A percentile compares a stretch with the other conserved stretches of the same genome.
Conservation (phyloP, 345 rosid species). For the Brassica napus region DNA sequence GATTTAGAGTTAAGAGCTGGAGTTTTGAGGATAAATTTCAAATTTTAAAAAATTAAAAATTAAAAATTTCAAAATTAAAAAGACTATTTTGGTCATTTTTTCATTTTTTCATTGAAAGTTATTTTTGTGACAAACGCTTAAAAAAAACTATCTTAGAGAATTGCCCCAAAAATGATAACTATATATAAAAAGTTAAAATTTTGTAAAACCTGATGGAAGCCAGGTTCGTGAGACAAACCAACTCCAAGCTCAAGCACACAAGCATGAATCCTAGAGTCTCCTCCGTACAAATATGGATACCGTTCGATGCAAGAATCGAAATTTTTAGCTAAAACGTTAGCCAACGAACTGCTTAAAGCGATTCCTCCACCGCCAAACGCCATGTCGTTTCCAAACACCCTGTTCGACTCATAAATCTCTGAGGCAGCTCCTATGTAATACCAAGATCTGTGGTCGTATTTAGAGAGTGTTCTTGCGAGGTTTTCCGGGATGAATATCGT, state of each 20-base stretch:
- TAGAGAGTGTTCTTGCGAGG: constrained; percentile 68
- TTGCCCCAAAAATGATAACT: no score
- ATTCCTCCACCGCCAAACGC: constrained; percentile 84
- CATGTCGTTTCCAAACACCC: constrained; percentile 57
- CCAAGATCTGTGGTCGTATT: constrained; percentile 77
- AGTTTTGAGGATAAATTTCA: no score
- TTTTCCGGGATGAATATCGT: constrained; percentile 69
- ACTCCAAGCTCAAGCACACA: constrained; percentile 92
- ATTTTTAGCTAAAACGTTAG: constrained; percentile 61
- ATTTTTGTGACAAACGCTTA: no score
- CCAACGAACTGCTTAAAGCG: constrained; percentile 76
- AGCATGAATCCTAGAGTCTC: constrained; percentile 66
- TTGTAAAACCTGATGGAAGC: constrained; percentile 83
- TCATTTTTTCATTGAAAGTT: no score
- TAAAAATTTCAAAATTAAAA: no score
- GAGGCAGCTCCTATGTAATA: constrained; percentile 76
- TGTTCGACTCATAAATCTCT: constrained; percentile 63
- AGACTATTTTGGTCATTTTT: no score
- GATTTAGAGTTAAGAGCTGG: no score
- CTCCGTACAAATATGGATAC: constrained; percentile 82
- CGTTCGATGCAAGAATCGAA: constrained; percentile 81
- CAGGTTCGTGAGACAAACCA: constrained; percentile 68
- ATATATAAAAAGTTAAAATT: neutral
- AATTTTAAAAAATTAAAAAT: no score
- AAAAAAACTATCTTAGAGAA: no score